Evolutionary conservation across 2,329 filamentous ascomycete genomes (phyloP), one percentile per base, ranked within the genome.

Genomic region (Pyricularia grisea): DNA sequence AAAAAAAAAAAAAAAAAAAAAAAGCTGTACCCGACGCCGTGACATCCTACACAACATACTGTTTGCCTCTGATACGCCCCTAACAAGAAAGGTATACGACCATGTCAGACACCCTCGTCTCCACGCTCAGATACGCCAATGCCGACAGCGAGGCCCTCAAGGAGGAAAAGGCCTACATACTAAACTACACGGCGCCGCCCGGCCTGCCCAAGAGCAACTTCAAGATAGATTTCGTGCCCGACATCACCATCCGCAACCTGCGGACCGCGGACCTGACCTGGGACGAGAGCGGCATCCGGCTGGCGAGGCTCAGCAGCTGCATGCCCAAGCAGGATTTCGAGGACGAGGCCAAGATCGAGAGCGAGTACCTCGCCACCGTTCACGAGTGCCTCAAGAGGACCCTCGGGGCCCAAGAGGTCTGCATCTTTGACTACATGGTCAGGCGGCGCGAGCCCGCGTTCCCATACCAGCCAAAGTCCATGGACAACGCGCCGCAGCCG

Each of bases 161-260:
- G 64, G 33, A 27, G n/a, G 71, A 70, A 23, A 73, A 73, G 71
- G 67, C 70, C 36, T 73, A 73, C 68, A 73, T 72, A 31, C 71
- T 73, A 14, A 69, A 72, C 69, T 73, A 72, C 42, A 61, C 68
- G 12, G 70, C 71, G 27, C 72, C 72, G 25, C 27, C 67, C 11
- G 71, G 68, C 27, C 67, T 73, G 20, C 71, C 71, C 20, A 69
- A 72, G 63, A 70, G 67, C 68, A 72, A 72, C 68, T 71, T 72
- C 65, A 65, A 25, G 4, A 72, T 71, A 31, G 68, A 71, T n/a
- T 68, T 68, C 20, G 67, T 71, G 27, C 65, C 58, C 30, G 67
- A 68, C 23, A 69, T 72, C 60, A n/a, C 69, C 66, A 70, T 72
- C 25, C 71, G 58, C 36, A 71, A 69, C 68, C 71, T 72, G 28